Evolutionary conservation across 352 stramenopile genomes (phyloP), one percentile per base, ranked within the genome.

Genomic region (Pythium phragmiticola): DNA sequence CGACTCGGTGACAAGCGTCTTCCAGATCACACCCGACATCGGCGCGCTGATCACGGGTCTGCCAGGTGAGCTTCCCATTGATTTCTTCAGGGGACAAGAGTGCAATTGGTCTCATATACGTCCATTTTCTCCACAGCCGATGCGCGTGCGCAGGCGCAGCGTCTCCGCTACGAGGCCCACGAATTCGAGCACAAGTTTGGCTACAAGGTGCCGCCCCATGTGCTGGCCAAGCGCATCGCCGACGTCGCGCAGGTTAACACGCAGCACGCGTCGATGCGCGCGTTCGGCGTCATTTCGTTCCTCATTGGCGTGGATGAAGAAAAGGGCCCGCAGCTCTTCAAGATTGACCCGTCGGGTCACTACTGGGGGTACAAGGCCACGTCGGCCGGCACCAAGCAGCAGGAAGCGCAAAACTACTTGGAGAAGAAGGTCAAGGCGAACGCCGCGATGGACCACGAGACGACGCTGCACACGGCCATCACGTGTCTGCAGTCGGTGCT

Each of bases 361-460:
- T 99, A 94, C 68, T 93, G 98, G 68, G 97, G 97, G 42, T 93
- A 93, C 82, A 93, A 91, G 73, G 97, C 94, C 41, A 97, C 94
- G 6, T 90, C 97, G 8, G 87, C 92, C 1, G 98, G 98, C 19
- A 77, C 90, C 14, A 99, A 99, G 82, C 95, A 99, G 69, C 96
- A 99, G 80, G 97, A 99, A 79, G 97, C 97, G 33, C 97, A 98
- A 66, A 99, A 99, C 76, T 98, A 98, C 82, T 85, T 99, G 47
- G 98, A 99, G 80, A 99, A 99, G 78, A 97, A 98, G 79, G 88
- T 98, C 28, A 95, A 96, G 78, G 81, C 84, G 54, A 94, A 96
- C 70, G 60, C 79, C n/a, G 64, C 60, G 36, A 98, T 98, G 84
- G 86, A 97, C 71, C 76, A 89, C n/a, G 89, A 98, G 70, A 83